Base-by-base conservation (phyloP, 352 stramenopile genomes). In the Phytopythium cucurbitacearum region DNA sequence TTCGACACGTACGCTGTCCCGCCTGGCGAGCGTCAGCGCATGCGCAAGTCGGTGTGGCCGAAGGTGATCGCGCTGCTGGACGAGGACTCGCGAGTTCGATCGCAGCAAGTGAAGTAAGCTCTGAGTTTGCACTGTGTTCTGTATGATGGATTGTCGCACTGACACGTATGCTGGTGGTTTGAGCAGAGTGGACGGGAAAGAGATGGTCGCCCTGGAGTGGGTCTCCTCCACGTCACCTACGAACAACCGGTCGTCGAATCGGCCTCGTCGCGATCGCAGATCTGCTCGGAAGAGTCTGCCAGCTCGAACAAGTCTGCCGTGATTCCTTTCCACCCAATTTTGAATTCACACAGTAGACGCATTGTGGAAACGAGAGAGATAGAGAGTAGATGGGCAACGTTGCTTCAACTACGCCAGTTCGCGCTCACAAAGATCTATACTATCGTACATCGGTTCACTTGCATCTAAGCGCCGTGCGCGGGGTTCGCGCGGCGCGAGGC, bases 171-270 rank as follows among this genome's bases (percentile, higher is more conserved):
- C 7, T 55, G 48, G 45, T 46, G 57, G 10, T 57, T 44, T 62
- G 6, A 36, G 61, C 37, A 83, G 72, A 38, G 51, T 78, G 4
- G 54, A 21, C 3, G 72, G 67, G 5, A 64, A 75, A 38, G 59
- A 87, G 41, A 60, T 82, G 56, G 48, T 80, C 9, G 76, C 80
- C 41, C 80, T 75, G 67, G 74, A 87, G 57, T 89, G 79, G 79
- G 69, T 75, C 33, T 75, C 71, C 21, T 77, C 71, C 32, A 65
- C 60, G 12, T 80, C 74, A 32, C 68, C 68, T 34, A 48, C 53
- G 38, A 53, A 65, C n/a, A 71, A 59, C 40, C 52, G 60, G 48
- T 16, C 16, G 15, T 35, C 47, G 12, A 15, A 2, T 43, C 34
- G 10, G 9, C 15, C 4, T 13, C 47, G 36, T 5, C 47, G 47